phyloP scores from a whole-genome alignment of 176 grass and related monocot genomes.

The Triticum dicoccoides region DNA sequence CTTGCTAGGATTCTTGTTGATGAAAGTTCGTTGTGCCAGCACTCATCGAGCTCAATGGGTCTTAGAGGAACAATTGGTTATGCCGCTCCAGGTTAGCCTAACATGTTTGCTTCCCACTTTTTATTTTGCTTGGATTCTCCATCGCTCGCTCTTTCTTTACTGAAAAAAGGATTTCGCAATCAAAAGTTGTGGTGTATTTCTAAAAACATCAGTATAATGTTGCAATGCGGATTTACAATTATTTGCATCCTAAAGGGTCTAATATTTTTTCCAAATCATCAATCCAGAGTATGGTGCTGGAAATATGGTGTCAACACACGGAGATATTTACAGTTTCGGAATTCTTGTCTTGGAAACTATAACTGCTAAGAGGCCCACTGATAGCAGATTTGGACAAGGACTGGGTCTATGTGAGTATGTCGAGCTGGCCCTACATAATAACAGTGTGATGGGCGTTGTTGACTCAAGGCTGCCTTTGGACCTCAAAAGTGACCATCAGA shows the following conservation, averaged over 20 bases:
- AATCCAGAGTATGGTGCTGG: background rate
- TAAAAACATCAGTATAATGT: no score
- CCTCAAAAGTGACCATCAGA: no score
- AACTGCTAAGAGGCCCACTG: background rate
- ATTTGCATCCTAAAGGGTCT: no score
- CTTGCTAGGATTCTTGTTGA: background rate
- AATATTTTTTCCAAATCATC: no score
- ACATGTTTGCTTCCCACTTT: no score
- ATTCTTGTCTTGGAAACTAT: background rate
- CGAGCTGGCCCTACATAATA: background rate
- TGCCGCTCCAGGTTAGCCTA: background rate
- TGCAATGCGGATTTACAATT: no score
- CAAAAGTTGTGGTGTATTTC: no score
- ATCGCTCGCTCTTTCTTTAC: no score
- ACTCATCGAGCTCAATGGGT: background rate
- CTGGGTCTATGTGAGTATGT: background rate
- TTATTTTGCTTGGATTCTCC: no score
- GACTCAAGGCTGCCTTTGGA: no score
- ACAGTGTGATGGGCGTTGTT: no score
- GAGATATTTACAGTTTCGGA: background rate
- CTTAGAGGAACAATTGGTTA: constrained; percentile 12
- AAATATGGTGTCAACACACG: background rate
- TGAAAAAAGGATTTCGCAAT: no score
- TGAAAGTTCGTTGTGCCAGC: background rate
- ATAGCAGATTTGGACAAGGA: background rate